Conservation (phyloP, 495 filamentous ascomycete species). For the Pyrenopolyporus hunteri region DNA sequence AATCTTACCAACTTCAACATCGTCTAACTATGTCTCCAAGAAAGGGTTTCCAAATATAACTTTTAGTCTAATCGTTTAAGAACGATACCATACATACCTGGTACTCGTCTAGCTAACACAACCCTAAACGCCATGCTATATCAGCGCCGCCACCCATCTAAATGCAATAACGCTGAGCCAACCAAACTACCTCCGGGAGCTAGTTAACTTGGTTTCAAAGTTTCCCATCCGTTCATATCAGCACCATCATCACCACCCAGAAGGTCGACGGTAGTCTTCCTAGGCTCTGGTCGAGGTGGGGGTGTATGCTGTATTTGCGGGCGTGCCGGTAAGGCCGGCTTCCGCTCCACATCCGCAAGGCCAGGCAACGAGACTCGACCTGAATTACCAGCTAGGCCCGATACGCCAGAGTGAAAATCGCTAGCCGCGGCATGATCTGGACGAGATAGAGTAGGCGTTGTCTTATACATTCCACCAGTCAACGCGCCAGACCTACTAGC, state of each 20-base stretch:
- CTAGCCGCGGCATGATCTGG: conserved; percentile 4
- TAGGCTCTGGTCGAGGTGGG: conserved; percentile 31
- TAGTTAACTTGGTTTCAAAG: conserved; percentile 48
- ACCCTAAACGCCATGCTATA: conserved; percentile 31
- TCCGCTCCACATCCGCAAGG: conserved; percentile 28
- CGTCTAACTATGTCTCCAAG: too few relatives aligned
- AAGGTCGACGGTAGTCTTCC: conserved; percentile 44
- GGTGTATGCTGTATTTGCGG: conserved; percentile 37
- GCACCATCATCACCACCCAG: conserved; percentile 45
- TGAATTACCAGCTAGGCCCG: conserved; percentile 1
- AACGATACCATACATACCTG: background rate
- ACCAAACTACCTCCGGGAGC: too few relatives aligned
- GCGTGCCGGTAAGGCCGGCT: conserved; percentile 32
- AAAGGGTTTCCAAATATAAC: too few relatives aligned
- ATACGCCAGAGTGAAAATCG: background rate
- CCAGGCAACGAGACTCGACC: conserved; percentile 33
- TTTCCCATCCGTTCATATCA: conserved; percentile 56
- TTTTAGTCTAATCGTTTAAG: background rate
- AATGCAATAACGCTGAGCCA: conserved; percentile 3
- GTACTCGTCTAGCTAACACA: conserved; percentile 7
- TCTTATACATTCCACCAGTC: conserved; percentile 36
- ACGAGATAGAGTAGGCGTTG: conserved; percentile 4
- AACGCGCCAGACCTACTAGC: conserved; percentile 30
- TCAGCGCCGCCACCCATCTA: conserved; percentile 2
- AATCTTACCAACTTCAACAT: too few relatives aligned